Evolutionary conservation across 1,284 basidiomycete genomes (phyloP), one percentile per base, ranked within the genome.

Genomic region (Sporisorium scitamineum): DNA sequence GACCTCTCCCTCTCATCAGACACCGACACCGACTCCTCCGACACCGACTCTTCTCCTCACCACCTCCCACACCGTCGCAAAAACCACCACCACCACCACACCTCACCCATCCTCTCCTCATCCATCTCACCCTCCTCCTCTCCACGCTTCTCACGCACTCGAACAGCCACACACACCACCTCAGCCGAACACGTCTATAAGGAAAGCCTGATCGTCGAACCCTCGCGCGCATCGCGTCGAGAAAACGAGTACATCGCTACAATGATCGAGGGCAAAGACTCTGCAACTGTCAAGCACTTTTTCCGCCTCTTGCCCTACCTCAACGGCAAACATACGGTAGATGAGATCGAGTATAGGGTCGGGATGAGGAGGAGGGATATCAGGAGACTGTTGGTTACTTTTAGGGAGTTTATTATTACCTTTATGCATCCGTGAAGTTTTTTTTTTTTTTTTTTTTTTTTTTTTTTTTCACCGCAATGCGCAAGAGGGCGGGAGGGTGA

Each of bases 171-270:
- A 8, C 58, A 34, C 37, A 26, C 54, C 32, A 53, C 54, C 20
- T 24, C 22, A 5, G 29, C n/a, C 34, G 34, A 3, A 2, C 13
- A 18, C 27, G 10, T 34, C 1, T 34, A 54, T 27, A 56, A 37
- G 10, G 65, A 64, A 13, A 54, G 90, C 1, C 90, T 95, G 83
- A 93, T 95, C 55, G 88, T 88, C 58, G 92, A 94, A 85, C 94
- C 94, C n/a, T 91, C 90, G 1, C 88, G 91, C 37, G 93, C 94
- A 26, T 93, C 90, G 14, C 88, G 90, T 9, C 82, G 91, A 60
- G 91, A 95, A 84, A 89, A 91, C 54, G 88, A 89, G 61, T 95
- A 94, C 93, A 87, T 95, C 53, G 88, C 90, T 24, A 91, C 90
- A 16, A 95, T 95, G 92, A 91, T 91, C 1, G 90, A 91, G 20